phyloP scores from a whole-genome alignment of 768 basidiomycete genomes.

The Boletus pseudo-olivaceus region DNA sequence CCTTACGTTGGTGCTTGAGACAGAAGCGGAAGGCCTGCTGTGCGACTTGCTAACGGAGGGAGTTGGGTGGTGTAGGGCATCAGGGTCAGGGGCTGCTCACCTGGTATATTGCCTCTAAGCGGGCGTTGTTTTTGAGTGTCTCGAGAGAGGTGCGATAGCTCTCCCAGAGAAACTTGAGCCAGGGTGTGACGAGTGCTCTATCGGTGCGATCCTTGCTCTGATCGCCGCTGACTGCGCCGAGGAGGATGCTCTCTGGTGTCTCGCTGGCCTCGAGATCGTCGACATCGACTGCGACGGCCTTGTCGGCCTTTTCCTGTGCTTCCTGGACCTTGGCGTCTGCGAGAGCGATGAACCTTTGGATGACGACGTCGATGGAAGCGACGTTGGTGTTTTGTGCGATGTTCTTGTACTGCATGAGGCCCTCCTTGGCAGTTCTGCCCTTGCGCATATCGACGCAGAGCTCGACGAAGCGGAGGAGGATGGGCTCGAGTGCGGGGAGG shows the following conservation, averaged over 20 bases:
- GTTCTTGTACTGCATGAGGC: conserved; percentile 96
- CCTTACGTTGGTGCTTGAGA: conserved; percentile 87
- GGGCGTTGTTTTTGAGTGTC: conserved; percentile 92
- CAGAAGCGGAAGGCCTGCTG: conserved; percentile 98
- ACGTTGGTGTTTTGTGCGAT: conserved; percentile 93
- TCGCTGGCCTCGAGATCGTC: conserved; percentile 96
- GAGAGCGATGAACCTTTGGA: conserved; percentile 79
- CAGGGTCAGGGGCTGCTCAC: conserved; percentile 39
- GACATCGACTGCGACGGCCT: conserved; percentile 72
- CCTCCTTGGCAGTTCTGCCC: conserved; percentile 87
- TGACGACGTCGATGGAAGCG: conserved; percentile 86
- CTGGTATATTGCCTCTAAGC: conserved; percentile 92
- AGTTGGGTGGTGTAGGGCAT: neutral
- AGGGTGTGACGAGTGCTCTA: conserved; percentile 91
- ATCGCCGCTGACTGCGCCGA: conserved; percentile 85
- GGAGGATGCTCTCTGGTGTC: conserved; percentile 87
- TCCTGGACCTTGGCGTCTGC: conserved; percentile 80
- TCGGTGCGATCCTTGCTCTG: conserved; percentile 95
- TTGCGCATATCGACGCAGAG: conserved; percentile 95
- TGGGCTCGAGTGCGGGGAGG: conserved; percentile 85
- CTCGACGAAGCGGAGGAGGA: conserved; percentile 93
- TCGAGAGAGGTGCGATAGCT: conserved; percentile 94
- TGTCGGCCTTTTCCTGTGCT: conserved; percentile 84
- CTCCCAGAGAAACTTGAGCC: conserved; percentile 99
- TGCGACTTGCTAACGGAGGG: conserved; percentile 70